Percentiles rank a stretch among this genome's conserved stretches.
These are phyloP conservation scores for Leccinum broughii DNA, from an alignment of 768 basidiomycete genomes.

Conservation along the genomic window DNA sequence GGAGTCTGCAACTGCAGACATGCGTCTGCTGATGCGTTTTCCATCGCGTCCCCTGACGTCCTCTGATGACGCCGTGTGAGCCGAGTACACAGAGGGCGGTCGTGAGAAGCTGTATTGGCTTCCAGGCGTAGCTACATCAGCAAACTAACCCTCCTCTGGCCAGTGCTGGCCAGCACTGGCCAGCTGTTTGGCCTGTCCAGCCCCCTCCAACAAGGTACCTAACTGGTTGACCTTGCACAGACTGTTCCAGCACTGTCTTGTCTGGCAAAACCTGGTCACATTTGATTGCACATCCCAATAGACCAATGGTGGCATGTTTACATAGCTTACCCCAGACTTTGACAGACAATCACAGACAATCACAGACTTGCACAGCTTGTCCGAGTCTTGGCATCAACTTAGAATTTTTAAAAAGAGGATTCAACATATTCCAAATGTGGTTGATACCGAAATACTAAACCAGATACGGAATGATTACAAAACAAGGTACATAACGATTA, in stretches of 20 bases:
- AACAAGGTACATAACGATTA: too few species aligned
- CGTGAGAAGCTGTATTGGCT: conserved; percentile 44
- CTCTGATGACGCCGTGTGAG: conserved; percentile 57
- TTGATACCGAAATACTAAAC: neutral
- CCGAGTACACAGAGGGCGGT: conserved; percentile 57
- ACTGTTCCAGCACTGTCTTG: neutral
- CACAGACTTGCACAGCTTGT: too few species aligned
- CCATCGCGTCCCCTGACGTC: conserved; percentile 46
- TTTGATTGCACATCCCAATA: neutral
- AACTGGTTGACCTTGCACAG: neutral
- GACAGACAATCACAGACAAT: too few species aligned
- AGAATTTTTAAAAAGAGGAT: neutral
- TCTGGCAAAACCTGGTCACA: neutral
- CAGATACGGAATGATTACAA: neutral
- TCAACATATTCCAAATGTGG: neutral
- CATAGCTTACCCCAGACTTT: too few species aligned
- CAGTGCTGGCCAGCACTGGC: neutral
- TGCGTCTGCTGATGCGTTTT: conserved; percentile 40
- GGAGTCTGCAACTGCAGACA: conserved; percentile 39
- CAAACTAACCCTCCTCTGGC: neutral
- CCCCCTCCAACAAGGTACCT: neutral
- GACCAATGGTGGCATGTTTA: too few species aligned
- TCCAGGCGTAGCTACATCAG: conserved; percentile 12
- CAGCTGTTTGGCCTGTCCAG: neutral
- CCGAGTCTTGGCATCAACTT: neutral